Evolutionary conservation across 345 rosid genomes (phyloP).

Genomic region (Anacardium occidentale): DNA sequence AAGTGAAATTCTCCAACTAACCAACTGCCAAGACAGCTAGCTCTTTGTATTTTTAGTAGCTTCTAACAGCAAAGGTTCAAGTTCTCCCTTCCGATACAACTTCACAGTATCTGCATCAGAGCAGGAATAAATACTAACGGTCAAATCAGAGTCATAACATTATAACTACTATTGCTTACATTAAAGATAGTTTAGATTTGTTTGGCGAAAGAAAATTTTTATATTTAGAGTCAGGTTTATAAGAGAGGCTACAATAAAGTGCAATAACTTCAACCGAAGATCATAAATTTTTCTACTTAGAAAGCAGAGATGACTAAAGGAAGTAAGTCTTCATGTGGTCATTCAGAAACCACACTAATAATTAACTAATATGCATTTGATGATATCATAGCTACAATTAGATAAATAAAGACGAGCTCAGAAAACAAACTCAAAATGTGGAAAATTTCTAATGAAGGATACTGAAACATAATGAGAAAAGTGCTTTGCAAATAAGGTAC

Average conservation of each 20-base stretch:
- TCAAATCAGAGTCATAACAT: not conserved
- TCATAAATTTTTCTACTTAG: not conserved
- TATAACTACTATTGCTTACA: not conserved
- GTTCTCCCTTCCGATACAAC: constrained; percentile 67
- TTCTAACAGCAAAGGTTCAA: constrained; percentile 59
- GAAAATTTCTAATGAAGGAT: not conserved
- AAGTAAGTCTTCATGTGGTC: not conserved
- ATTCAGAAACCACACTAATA: not conserved
- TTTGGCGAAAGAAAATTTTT: not conserved
- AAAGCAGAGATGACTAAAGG: not conserved
- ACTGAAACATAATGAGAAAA: not conserved
- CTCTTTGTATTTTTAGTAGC: constrained; percentile 41
- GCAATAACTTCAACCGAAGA: not conserved
- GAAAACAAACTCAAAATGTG: not conserved
- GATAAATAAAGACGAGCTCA: not conserved
- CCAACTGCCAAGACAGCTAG: constrained; percentile 10
- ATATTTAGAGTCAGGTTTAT: not conserved
- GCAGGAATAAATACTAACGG: constrained; percentile 16
- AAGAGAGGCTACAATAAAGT: not conserved
- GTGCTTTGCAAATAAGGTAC: constrained; percentile 34
- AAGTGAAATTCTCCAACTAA: not conserved
- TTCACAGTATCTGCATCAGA: constrained; percentile 71
- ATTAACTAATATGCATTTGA: not conserved
- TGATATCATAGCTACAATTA: not conserved
- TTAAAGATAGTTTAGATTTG: not conserved